Conservation (phyloP, 805 yeast genomes). For the Yarrowia porcina region DNA sequence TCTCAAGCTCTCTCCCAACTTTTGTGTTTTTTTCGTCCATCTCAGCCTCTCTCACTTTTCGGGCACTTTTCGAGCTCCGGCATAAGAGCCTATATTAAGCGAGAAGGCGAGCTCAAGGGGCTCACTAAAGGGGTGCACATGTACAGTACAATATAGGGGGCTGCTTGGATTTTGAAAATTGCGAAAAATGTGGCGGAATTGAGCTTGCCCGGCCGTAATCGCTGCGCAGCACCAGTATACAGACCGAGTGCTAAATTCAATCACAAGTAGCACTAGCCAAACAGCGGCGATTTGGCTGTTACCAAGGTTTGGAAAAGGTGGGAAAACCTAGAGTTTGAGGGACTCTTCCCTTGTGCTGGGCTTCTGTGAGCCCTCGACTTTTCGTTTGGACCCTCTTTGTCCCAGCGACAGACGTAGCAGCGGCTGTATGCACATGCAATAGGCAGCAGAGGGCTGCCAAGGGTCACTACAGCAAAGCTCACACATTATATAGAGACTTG, state of each 20-base stretch:
- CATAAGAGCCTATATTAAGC: slow-evolving; percentile 12
- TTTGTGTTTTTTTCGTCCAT: not conserved
- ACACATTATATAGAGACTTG: slow-evolving; percentile 17
- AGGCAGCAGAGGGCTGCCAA: slow-evolving; percentile 21
- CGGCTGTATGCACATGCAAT: slow-evolving; percentile 22
- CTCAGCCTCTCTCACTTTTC: not conserved
- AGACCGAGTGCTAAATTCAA: too few species aligned
- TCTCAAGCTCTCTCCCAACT: not conserved
- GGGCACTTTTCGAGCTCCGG: not conserved
- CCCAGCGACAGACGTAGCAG: not conserved
- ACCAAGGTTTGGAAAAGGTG: slow-evolving; percentile 14
- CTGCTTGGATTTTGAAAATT: too few species aligned
- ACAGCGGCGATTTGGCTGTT: not conserved
- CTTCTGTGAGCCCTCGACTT: not conserved
- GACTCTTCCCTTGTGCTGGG: too few species aligned
- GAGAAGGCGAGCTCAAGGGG: slow-evolving; percentile 6
- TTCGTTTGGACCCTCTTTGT: slow-evolving; percentile 1
- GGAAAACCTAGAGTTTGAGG: slow-evolving; percentile 8
- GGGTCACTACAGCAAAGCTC: slow-evolving; percentile 9
- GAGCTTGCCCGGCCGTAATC: too few species aligned
- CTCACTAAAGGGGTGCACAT: not conserved
- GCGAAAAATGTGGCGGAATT: too few species aligned
- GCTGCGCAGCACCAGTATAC: too few species aligned
- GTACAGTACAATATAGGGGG: not conserved
- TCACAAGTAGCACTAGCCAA: too few species aligned